These are phyloP conservation scores for Exserohilum turcica DNA, from an alignment of 2,329 filamentous ascomycete genomes.

Conservation along the genomic window DNA sequence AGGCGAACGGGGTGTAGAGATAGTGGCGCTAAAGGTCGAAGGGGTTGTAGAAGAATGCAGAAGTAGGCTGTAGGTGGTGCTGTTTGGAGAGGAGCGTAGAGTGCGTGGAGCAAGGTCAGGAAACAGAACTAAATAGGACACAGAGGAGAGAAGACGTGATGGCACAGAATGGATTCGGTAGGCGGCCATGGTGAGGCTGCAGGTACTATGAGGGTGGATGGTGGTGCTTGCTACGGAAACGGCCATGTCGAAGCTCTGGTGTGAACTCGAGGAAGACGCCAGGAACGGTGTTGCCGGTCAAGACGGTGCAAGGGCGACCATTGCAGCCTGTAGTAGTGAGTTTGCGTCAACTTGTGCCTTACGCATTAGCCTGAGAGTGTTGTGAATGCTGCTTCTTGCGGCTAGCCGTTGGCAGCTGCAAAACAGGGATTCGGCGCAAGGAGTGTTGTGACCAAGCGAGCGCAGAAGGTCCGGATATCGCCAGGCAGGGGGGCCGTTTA, in stretches of 20 bases:
- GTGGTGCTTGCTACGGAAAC: neutral
- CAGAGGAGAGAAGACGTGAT: neutral
- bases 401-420: no score
- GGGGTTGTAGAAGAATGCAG: constrained; percentile 1
- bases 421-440: no score
- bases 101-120: neutral
- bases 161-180: neutral
- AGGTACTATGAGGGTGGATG: neutral
- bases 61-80: neutral
- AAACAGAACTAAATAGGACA: neutral
- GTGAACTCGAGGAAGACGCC: neutral
- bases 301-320: neutral
- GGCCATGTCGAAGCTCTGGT: neutral
- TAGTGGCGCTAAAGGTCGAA: neutral
- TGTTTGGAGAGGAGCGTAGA: neutral
- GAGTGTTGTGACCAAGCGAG: no score
- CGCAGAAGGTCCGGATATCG: neutral
- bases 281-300: neutral
- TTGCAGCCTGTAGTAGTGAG: neutral
- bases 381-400: no score
- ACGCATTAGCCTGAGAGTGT: no score
- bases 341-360: no score
- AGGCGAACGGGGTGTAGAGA: neutral
- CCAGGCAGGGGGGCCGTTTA: neutral
- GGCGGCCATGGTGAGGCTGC: neutral